These are phyloP conservation scores for Corallochytrium limacisporum DNA, from an alignment of 78 protist species.

Conservation along the genomic window DNA sequence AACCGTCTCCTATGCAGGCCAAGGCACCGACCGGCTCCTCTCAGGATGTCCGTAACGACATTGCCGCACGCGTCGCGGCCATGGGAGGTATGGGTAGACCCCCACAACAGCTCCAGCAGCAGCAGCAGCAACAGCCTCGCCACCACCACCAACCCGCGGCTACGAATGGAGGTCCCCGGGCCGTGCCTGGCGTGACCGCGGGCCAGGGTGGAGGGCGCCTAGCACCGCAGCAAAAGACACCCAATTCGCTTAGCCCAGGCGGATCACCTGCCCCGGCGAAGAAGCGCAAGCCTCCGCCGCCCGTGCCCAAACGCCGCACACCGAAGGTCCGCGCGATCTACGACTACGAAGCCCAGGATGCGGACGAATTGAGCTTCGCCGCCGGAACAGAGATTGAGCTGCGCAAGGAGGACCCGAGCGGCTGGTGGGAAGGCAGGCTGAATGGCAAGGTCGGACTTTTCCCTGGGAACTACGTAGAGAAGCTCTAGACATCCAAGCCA, in stretches of 20 bases:
- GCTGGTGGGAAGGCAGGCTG: slow-evolving; percentile 71
- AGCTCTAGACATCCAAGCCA: too few species aligned
- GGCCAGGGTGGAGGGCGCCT: too few species aligned
- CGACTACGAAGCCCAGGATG: slow-evolving; percentile 9
- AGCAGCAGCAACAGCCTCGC: background rate
- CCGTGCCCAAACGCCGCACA: background rate
- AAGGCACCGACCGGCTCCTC: too few species aligned
- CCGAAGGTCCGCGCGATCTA: slow-evolving; percentile 6
- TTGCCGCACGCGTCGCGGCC: too few species aligned
- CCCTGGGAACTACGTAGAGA: slow-evolving; percentile 46
- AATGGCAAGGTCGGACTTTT: slow-evolving; percentile 46
- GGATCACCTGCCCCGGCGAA: background rate
- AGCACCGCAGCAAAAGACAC: too few species aligned
- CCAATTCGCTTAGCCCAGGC: too few species aligned
- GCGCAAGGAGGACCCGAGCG: slow-evolving; percentile 42
- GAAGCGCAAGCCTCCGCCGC: background rate
- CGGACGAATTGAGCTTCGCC: slow-evolving; percentile 53
- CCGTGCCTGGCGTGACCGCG: too few species aligned
- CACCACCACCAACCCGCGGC: too few species aligned
- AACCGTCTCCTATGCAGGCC: too few species aligned
- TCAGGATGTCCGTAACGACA: too few species aligned
- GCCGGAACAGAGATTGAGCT: slow-evolving; percentile 53
- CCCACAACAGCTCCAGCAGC: background rate
- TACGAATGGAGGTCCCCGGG: too few species aligned
- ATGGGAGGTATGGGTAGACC: too few species aligned